Base-by-base conservation (phyloP, 129 eudicot genomes). In the Pseudognaphalium luteoalbum region DNA sequence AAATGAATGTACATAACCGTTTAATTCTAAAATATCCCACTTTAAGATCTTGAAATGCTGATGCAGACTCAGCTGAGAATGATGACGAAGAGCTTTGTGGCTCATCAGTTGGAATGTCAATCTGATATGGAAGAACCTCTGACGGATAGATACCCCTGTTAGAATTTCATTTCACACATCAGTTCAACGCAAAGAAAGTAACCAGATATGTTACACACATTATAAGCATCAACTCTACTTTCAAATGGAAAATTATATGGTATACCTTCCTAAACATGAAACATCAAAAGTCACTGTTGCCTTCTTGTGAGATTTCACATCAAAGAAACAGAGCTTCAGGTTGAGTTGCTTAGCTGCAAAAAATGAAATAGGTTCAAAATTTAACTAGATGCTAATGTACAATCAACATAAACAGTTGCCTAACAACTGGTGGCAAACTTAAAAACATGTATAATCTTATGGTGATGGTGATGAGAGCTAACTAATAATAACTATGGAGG, bases 111-210 rank as follows among this genome's bases (percentile, higher is more conserved):
- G 64, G 69, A 73, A 83, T 81, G 68, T 73, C 51, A 30, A 80
- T 25, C 52, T 82, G 71, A 68, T 77, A 47, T 19, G 95, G 92
- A 50, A 87, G 35, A 66, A 76, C 77, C 39, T 88, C 91, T 5
- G 88, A 91, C 25, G 94, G 97, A 70, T 91, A 91, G 61, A 86
- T 52, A 57, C 97, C 97, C 33, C 96, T 90, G 83, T 81, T 61
- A 47, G 4, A 72, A 41, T 65, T 58, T 42, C 29, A 42, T 25
- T 17, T 60, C 63, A 41, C 66, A 39, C 29, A 85, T 83, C 17
- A 77, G 42, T 2, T 6, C 14, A 35, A 39, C 72, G 70, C 32
- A 39, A 28, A 14, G 17, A 66, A 7, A 3, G 17, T 66, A 66
- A 35, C 61, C 22, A 56, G 61, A n/a, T 56, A n/a, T 20, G 22